Percentiles rank a stretch among this genome's conserved stretches.
Conservation (phyloP, 352 stramenopile species). For the Pythium folliculosum region DNA sequence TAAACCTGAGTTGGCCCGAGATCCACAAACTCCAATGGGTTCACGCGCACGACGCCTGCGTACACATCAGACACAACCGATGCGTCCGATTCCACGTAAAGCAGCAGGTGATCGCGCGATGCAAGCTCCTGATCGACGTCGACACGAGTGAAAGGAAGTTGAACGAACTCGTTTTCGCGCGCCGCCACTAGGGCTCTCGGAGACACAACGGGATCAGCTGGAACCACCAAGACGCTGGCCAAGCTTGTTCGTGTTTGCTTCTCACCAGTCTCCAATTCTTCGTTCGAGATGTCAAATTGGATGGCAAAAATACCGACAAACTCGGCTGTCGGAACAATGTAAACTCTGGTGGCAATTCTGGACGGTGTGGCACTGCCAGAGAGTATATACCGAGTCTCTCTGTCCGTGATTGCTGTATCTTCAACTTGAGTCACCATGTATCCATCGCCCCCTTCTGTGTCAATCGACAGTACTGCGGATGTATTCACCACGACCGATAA, state of each 20-base stretch:
- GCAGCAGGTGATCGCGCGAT: constrained; percentile 19
- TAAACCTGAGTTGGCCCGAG: constrained; percentile 34
- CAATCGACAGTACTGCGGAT: constrained; percentile 13
- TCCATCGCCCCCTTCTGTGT: background rate
- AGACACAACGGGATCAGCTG: constrained; percentile 20
- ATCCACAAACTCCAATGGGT: constrained; percentile 18
- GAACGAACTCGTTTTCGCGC: constrained; percentile 5
- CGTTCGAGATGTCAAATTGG: constrained; percentile 6
- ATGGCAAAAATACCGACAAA: constrained; percentile 24
- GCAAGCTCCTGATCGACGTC: constrained; percentile 22
- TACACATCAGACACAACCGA: constrained; percentile 28
- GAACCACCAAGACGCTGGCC: constrained; percentile 20
- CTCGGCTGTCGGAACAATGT: constrained; percentile 9
- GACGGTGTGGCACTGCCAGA: background rate
- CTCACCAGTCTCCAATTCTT: constrained; percentile 11
- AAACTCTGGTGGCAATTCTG: background rate
- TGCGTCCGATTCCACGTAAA: constrained; percentile 34
- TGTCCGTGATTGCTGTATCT: background rate
- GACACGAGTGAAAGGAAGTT: constrained; percentile 16
- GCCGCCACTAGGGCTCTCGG: constrained; percentile 5
- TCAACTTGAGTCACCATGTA: background rate
- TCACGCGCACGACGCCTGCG: constrained; percentile 28
- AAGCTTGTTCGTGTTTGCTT: background rate
- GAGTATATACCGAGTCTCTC: background rate
- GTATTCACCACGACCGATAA: constrained; percentile 14